Base-by-base conservation (phyloP, 306 rosid species). In the Casuarina glauca region DNA sequence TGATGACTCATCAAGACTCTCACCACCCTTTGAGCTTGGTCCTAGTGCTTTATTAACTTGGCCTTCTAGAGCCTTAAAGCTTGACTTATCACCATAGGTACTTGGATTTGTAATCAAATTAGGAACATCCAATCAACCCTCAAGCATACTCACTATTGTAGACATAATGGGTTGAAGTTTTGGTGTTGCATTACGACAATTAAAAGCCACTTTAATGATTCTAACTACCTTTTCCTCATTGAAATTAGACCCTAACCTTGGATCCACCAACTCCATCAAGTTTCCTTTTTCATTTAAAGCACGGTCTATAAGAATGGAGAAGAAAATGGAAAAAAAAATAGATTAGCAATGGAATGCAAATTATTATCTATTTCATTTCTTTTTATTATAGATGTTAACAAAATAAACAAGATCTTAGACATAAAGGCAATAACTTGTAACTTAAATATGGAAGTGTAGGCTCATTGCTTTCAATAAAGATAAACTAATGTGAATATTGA, bases 111-210 rank as follows among this genome's bases (percentile, higher is more conserved):
- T 1, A 1, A 1, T 26, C 32, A 26, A 26, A 26, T 26, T 1
- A 26, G 32, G 32, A 26, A 0, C 32, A 26, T 26, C 32, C 32
- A 26, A 67, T 77, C 69, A 74, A 49, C 88, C 92, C 83, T 87
- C 88, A 16, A 91, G 92, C 93, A 91, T 91, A 79, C 83, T 88
- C 74, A 88, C 85, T 72, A 82, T 92, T 73, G 81, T 81, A 32
- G 93, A 89, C 90, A 91, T 91, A 8, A 76, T 54, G 44, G 95
- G 95, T 66, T 93, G 76, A 41, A 26, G 1, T 26, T 79, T 84
- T 0, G 93, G 88, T 0, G 91, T 81, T 15, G 73, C 46, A 69
- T 83, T 70, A 0, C 88, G 81, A 79, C 97, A 90, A 13, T 84
- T 45, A 1, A 92, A 74, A 77, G 93, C 94, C 20, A 87, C 90